Percentiles rank a stretch among this genome's conserved stretches.
Evolutionary conservation across 73 alveolate species (phyloP).

Genomic region (Tetrahymena borealis): DNA sequence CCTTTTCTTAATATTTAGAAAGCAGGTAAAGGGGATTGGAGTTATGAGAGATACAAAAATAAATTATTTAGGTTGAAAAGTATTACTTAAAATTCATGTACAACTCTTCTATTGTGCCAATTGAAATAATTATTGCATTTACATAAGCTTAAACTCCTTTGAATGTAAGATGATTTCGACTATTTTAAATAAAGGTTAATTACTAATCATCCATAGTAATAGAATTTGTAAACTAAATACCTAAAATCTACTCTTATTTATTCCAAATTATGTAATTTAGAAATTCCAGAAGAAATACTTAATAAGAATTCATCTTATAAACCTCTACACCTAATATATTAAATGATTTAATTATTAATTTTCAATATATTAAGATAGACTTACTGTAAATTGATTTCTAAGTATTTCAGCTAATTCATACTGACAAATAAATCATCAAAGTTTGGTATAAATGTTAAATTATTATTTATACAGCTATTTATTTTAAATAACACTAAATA

Average conservation of each 20-base stretch:
- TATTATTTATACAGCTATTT: background rate
- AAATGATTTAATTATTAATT: background rate
- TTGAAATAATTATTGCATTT: background rate
- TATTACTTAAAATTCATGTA: background rate
- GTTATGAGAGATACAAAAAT: too few relatives aligned
- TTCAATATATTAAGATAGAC: background rate
- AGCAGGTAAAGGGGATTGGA: too few relatives aligned
- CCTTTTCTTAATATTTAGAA: too few relatives aligned
- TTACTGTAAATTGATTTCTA: background rate
- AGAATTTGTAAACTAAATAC: too few relatives aligned
- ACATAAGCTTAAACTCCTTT: background rate
- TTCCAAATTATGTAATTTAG: background rate
- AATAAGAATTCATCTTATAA: background rate
- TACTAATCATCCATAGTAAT: too few relatives aligned
- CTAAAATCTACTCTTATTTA: background rate
- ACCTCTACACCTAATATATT: background rate
- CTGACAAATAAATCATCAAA: background rate
- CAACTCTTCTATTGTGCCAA: background rate
- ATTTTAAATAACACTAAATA: background rate
- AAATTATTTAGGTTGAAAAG: background rate
- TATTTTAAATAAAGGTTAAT: too few relatives aligned
- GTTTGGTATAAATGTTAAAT: background rate
- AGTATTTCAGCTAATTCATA: background rate
- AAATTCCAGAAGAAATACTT: background rate
- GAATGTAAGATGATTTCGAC: background rate